Percentiles rank a stretch among this genome's conserved stretches.
Conservation (phyloP, 1,284 basidiomycete genomes). For the Cryptococcus sp. region DNA sequence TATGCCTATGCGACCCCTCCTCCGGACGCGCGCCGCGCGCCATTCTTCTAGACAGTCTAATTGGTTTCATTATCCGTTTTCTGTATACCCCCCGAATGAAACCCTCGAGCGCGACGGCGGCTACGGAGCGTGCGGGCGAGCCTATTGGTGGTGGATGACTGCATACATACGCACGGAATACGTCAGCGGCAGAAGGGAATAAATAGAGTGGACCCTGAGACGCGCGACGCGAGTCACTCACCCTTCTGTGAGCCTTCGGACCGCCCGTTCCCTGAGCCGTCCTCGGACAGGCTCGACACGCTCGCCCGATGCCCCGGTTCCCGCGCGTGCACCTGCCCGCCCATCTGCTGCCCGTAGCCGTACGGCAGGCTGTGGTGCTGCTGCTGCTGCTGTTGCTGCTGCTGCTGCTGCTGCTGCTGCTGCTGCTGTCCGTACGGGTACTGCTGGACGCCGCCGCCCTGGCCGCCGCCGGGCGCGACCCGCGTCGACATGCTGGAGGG, state of each 20-base stretch:
- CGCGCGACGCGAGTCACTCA: conserved; percentile 4
- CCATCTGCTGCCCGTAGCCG: conserved; percentile 15
- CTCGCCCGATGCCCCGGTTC: conserved; percentile 26
- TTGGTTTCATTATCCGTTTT: no score
- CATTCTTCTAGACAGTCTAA: no score
- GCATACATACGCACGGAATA: no score
- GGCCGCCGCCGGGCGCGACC: conserved; percentile 4
- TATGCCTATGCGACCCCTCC: no score
- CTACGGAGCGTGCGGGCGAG: no score
- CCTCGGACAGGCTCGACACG: conserved; percentile 31
- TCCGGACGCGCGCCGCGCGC: no score
- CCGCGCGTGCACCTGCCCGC: conserved; percentile 10
- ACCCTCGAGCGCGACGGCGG: no score
- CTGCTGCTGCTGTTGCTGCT: background rate
- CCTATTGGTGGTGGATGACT: background rate
- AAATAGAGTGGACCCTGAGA: no score
- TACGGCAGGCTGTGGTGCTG: conserved; percentile 11
- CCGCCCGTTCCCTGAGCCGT: conserved; percentile 25
- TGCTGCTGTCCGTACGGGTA: conserved; percentile 15
- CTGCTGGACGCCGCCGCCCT: conserved; percentile 3
- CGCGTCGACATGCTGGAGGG: conserved; percentile 29
- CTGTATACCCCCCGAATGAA: no score
- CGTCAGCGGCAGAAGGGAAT: no score
- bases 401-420: background rate
- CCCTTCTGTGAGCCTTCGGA: conserved; percentile 23